Evolutionary conservation across 2,329 filamentous ascomycete species (phyloP), one percentile per base, ranked within the genome.

Genomic region (Arthroderma sp.): DNA sequence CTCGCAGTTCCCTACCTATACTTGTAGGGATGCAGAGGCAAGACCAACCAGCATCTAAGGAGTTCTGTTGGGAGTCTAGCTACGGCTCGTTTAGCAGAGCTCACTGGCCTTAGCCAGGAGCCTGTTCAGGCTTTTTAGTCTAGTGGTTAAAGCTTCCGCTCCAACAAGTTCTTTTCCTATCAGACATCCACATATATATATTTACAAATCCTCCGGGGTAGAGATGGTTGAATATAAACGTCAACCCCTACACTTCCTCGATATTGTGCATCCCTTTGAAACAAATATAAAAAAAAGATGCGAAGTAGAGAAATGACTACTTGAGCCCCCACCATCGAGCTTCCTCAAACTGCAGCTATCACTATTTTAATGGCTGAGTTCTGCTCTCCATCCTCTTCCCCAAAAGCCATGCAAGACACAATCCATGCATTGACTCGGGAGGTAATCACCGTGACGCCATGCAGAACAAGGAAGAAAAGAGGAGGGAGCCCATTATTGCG

Each of bases 321-420:
- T 38, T 22, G 15, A 2, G 6, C 36, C 5, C 43, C 34, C 15
- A 44, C 39, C 27, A 33, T 44, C 11, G 43, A 44, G 22, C 36
- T 44, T 22, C 27, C 43, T 6, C 8, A 29, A 9, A 32, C 36
- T 15, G 29, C 43, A 27, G 9, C 37, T n/a, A 34, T 44, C 11
- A 27, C 31, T 15, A 31, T 36, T 31, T 22, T 44, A 4, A 44
- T 44, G 43, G 7, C 30, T 7, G 36, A 11, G 11, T 40, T 44
- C 30, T 36, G 43, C 43, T 39, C 34, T 8, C n/a, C 43, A 4
- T 9, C 28, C 3, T 44, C 43, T 10, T 39, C 36, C 9, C 43
- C 43, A 6, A 39, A 40, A 15, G 30, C 37, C 6, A 44, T 44
- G 43, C 43, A 44, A 40, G 30, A 44, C 7, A 44, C 43, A 28